Conservation (phyloP, 2,329 filamentous ascomycete genomes). For the Xylaria arbuscula region DNA sequence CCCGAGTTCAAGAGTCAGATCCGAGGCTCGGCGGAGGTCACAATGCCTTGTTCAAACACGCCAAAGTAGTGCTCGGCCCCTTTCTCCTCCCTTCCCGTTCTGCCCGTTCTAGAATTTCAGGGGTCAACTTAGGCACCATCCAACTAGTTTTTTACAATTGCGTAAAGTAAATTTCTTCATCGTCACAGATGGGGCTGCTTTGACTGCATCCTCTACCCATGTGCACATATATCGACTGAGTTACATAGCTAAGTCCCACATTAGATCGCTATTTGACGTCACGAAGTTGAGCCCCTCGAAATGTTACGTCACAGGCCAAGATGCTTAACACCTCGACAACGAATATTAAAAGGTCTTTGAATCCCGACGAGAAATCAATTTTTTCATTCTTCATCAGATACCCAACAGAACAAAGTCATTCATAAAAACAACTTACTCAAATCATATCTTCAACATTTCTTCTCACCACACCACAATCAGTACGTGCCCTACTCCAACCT, state of each 20-base stretch:
- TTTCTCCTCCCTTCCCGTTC: background rate
- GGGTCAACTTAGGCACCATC: background rate
- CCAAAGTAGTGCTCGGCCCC: background rate
- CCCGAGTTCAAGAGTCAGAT: background rate
- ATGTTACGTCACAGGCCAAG: constrained; percentile 35
- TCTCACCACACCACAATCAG: constrained; percentile 19
- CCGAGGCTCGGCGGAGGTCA: background rate
- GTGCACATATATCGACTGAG: background rate
- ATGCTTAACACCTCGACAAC: constrained; percentile 16
- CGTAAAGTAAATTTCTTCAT: background rate
- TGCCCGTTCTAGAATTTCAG: background rate
- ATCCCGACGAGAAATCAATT: background rate
- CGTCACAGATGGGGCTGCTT: constrained; percentile 14
- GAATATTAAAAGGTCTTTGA: constrained; percentile 30
- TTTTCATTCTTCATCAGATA: background rate
- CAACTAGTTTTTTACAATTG: background rate
- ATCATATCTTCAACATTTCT: background rate
- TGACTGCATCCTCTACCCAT: background rate
- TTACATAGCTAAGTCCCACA: constrained; percentile 6
- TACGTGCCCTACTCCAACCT: background rate
- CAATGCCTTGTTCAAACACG: too few species aligned
- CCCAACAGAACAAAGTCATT: background rate
- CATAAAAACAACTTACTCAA: constrained; percentile 4
- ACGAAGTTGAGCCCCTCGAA: constrained; percentile 25
- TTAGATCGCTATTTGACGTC: constrained; percentile 42